Base-by-base conservation (phyloP, 2,329 filamentous ascomycete species). In the Lizonia empirigonia region DNA sequence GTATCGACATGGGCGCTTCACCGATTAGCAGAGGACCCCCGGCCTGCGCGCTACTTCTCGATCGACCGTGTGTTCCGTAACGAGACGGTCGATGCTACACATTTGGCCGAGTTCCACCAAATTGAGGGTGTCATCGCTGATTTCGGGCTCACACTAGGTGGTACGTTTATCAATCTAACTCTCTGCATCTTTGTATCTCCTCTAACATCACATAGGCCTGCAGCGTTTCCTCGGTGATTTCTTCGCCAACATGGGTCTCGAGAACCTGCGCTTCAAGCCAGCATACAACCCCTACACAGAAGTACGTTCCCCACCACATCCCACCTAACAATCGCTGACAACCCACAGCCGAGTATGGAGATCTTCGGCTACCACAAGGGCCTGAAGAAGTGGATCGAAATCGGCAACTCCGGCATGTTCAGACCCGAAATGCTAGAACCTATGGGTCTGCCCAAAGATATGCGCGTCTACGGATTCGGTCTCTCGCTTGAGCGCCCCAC, bases 371-470 rank as follows among this genome's bases (percentile, higher is more conserved):
- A 88, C 80, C 94, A 97, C 80, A 84, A 88, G 67, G 93, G 66
- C 7, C 62, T 69, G 30, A 60, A 63, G 53, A 56, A 59, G 42
- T 88, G 95, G 78, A 90, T 97, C 20, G 94, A 97, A 78, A 97
- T 97, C 71, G 94, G 94, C 53, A 97, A 99, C 79, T 93, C 88
- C 65, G 94, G 94, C 58, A 97, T 99, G 92, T 99, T 99, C 85
- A 83, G 94, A 61, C 92, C 94, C 1, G 94, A 99, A 77, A 97
- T 97, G 93, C 76, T 97, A 68, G 89, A 96, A 76, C 81, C 91
- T 5, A 96, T 97, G 92, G 93, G 93, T 26, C 76, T 97, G 68
- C 92, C 92, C 19, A 91, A 87, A 76, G 89, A 96, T 68, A 85
- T 97, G 85, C 82, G 89, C 57, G 92, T 97, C 8, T 97, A 96